These are phyloP conservation scores for Clarireedia monteithiana DNA, from an alignment of 2,329 filamentous ascomycete genomes.

Conservation along the genomic window DNA sequence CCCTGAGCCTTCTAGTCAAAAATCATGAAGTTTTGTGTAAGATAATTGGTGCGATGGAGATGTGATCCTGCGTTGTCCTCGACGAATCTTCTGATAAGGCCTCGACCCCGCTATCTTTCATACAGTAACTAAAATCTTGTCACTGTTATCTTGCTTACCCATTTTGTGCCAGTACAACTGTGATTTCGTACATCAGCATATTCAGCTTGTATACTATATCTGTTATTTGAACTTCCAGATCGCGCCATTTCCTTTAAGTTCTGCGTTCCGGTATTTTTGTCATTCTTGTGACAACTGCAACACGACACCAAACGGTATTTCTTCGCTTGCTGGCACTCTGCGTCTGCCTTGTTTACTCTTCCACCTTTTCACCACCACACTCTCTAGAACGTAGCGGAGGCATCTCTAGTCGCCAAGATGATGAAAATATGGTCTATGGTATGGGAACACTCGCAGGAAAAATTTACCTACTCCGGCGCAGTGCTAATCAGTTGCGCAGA, in stretches of 20 bases:
- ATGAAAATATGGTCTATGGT: slow-evolving; percentile 99
- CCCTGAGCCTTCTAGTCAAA: too few species aligned
- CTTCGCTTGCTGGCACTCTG: not conserved
- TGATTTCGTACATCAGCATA: too few species aligned
- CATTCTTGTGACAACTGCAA: not conserved
- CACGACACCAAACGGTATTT: not conserved
- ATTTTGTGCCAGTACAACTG: too few species aligned
- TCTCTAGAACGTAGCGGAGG: not conserved
- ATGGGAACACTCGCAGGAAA: slow-evolving; percentile 25
- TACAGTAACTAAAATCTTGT: not conserved
- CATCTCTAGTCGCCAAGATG: slow-evolving; percentile 52
- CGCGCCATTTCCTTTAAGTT: not conserved
- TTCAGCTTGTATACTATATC: too few species aligned
- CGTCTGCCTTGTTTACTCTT: not conserved
- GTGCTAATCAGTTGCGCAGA: slow-evolving; percentile 40
- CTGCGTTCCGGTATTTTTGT: not conserved
- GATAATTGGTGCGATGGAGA: too few species aligned
- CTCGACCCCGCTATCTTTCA: not conserved
- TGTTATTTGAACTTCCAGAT: too few species aligned
- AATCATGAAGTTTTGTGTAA: too few species aligned
- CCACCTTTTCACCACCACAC: not conserved
- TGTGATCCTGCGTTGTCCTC: not conserved
- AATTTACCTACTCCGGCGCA: too few species aligned
- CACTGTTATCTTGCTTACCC: not conserved
- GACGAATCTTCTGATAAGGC: slow-evolving; percentile 4